Evolutionary conservation across 208 protist genomes (phyloP), one percentile per base, ranked within the genome.

Genomic region (Crithidia brevicula): DNA sequence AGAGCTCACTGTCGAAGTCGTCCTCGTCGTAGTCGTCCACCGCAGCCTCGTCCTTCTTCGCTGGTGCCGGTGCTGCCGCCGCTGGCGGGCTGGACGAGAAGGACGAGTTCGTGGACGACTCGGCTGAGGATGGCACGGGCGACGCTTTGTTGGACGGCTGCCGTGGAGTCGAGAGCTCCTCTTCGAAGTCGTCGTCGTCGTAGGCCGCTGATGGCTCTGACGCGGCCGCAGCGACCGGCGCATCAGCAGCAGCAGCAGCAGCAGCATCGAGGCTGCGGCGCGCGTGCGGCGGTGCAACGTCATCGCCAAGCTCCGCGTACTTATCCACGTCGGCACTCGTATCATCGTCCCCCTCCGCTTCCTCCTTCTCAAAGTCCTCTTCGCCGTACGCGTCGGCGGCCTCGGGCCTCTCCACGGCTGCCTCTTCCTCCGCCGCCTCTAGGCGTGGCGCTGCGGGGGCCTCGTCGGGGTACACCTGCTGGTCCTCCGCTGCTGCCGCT

Each of bases 131-230:
- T 15, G 52, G 15, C 36, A 36, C 3, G 4, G 40, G 31, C 38
- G 46, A 38, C 11, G 36, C 40, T 34, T 8, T 57, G 27, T 22
- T 49, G 15, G 62, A 47, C 51, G 58, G 64, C 45, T 72, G 52
- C 43, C 57, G 61, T 16, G 42, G n/a, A n/a, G n/a, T 47, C 15
- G 65, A 63, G 7, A 54, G 45, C n/a, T 69, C 47, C 10, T 79
- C 61, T 31, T 82, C 74, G 56, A 83, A 81, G 60, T 61, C 69
- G 58, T 88, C 67, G 58, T 87, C 71, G 13, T 59, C 51, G 61
- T 84, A 72, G 51, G 45, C 45, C 22, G 67, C 36, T 18, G 68
- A n/a, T 33, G 20, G 52, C 4, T 8, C 43, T 31, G 53, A 10
- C 56, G 16, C 27, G 20, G 47, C 53, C 36, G 36, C 36, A 13